phyloP scores from a whole-genome alignment of 805 yeast species.

The Cyberlindnera xishuangbannaensis region DNA sequence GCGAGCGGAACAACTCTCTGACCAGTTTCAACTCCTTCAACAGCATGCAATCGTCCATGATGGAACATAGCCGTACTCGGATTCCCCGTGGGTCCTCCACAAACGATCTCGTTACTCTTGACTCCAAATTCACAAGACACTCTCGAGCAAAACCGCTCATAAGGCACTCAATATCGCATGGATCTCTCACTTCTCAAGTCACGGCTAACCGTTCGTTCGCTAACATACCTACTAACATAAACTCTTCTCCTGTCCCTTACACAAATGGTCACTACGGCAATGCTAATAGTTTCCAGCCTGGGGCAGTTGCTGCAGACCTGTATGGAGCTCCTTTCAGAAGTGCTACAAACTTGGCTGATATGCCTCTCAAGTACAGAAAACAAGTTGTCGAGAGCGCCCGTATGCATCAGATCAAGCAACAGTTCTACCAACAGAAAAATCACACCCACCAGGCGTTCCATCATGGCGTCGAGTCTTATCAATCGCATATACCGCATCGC shows the following conservation, averaged over 20 bases:
- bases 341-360: slow-evolving; percentile 3
- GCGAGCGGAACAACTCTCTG: slow-evolving; percentile 15
- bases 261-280: no score
- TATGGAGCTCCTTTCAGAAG: slow-evolving; percentile 8
- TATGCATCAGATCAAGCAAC: slow-evolving; percentile 11
- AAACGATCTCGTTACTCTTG: slow-evolving; percentile 17
- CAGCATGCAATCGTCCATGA: slow-evolving; percentile 7
- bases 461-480: slow-evolving; percentile 1
- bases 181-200: slow-evolving; percentile 1
- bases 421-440: slow-evolving; percentile 6
- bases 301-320: slow-evolving; percentile 1
- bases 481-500: slow-evolving; percentile 6
- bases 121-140: slow-evolving; percentile 16
- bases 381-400: slow-evolving; percentile 9
- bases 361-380: no score
- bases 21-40: slow-evolving; percentile 19
- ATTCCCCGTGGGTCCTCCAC: slow-evolving; percentile 22
- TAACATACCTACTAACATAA: no score
- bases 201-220: no score
- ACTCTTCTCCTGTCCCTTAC: no score
- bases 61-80: slow-evolving; percentile 1
- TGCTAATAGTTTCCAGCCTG: slow-evolving; percentile 11
- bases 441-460: slow-evolving; percentile 7
- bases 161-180: slow-evolving; percentile 4
- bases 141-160: slow-evolving; percentile 7